Evolutionary conservation across 1,139 yeast species (phyloP).

Genomic region (Nakaseomyces nivariensis): DNA sequence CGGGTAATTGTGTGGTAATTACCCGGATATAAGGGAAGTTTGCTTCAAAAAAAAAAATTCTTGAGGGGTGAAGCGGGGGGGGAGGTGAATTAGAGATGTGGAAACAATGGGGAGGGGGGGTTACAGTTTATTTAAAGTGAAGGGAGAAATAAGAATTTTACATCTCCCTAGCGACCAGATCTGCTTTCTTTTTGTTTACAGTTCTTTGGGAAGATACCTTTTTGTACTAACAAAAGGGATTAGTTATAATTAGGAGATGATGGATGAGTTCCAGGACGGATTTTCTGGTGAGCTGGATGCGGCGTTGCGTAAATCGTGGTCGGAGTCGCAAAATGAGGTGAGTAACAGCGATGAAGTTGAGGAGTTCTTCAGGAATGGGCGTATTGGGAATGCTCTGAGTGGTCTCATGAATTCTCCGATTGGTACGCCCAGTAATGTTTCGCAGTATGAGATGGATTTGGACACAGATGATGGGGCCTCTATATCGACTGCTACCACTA

Average conservation of each 20-base stretch:
- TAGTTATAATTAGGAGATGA: background rate
- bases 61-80: too few relatives aligned
- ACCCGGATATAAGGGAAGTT: too few relatives aligned
- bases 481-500: background rate
- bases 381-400: background rate
- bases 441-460: conserved; percentile 2
- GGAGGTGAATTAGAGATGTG: too few relatives aligned
- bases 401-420: conserved; percentile 9
- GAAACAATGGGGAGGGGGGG: too few relatives aligned
- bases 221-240: background rate
- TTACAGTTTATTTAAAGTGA: too few relatives aligned
- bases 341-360: background rate
- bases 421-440: conserved; percentile 8
- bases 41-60: too few relatives aligned
- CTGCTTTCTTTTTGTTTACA: too few relatives aligned
- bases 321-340: conserved; percentile 18
- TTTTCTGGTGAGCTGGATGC: conserved; percentile 19
- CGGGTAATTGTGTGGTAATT: too few relatives aligned
- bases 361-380: background rate
- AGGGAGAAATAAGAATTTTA: too few relatives aligned
- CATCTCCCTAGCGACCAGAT: too few relatives aligned
- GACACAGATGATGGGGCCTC: background rate
- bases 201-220: too few relatives aligned
- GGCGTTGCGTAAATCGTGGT: conserved; percentile 29
- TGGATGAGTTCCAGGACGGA: conserved; percentile 2